Base-by-base conservation (phyloP, 345 rosid species). In the Dimocarpus longan region DNA sequence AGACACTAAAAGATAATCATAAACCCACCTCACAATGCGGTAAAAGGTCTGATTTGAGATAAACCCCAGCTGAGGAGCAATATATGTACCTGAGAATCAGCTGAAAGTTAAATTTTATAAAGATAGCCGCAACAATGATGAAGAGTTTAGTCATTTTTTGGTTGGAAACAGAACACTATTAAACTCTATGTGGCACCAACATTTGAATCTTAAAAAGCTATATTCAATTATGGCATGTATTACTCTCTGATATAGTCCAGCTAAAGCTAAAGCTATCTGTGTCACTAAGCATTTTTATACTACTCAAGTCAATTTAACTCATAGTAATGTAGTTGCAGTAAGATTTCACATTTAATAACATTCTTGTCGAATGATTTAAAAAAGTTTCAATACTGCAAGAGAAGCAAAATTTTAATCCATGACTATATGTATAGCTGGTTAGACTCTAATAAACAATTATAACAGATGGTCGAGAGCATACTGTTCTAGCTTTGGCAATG, bases 41-140 rank as follows among this genome's bases (percentile, higher is more conserved):
- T 85, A 90, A 59, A 77, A 84, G 83, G 85, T 96, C 99, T 72
- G 98, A 87, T 85, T 93, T 95, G 82, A 90, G 89, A 82, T 93
- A 95, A 77, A 92, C 98, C 81, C 99, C 99, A 68, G 97, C 99
- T 19, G 99, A 95, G 67, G 98, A 93, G 85, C 98, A 95, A 87
- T 93, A 92, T 66, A 95, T 93, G 83, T 80, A 95, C 93, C 98
- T 93, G 88, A 76, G 62, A 80, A 80, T 80, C 66, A 73, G 70
- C 69, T 28, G 48, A 74, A 76, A 1, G 19, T 87, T 50, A 78
- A 44, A 82, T 79, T 68, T 66, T 67, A 19, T 24, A 66, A 75
- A 48, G 6, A 5, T 5, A 24, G 2, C 4, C 44, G 22, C 32
- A 13, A 37, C 37, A 54, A 46, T 2, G 52, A 32, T 32, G 8